Evolutionary conservation across 345 rosid species (phyloP), one percentile per base, ranked within the genome.

Genomic region (Erysimum cheiranthoides): DNA sequence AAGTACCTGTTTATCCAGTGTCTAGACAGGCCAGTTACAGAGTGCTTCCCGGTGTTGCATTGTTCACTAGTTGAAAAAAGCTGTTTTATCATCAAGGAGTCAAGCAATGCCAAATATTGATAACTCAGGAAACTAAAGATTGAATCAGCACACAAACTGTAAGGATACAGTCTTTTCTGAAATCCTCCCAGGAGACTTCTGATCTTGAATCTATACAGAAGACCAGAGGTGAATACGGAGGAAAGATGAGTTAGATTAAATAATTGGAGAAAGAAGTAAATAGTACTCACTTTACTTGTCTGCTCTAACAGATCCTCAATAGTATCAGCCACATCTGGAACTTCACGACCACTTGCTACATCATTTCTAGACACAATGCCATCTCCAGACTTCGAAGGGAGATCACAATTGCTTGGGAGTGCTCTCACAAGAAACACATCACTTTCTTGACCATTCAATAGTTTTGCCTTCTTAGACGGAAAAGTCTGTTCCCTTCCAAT

Each of bases 261-360:
- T 65, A 58, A 70, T 70, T 61, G 51, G 40, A 68, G 71, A 63
- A 28, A 42, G 62, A 49, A 36, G 60, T 13, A 72, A 34, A 42
- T 31, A 64, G 45, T 59, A 68, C 77, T 79, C 77, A 92, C 97
- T 92, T 89, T 90, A 77, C 89, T 89, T 36, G 97, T 86, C 86
- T 90, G 96, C 91, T 88, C 96, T 76, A 88, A 75, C 74, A 95
- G 79, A 85, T 92, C 93, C 86, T 92, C 99, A 77, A 92, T 95
- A 27, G 87, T 89, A 83, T 93, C 90, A 66, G 91, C 97, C 69
- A 95, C 96, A 82, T 92, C 96, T 36, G 97, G 92, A 82, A 83
- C 85, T 77, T 80, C 84, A 73, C 73, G 82, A 71, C 83, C 68
- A 73, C 77, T 80, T 81, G 86, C 92, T 49, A 45, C 82, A 66